Percentiles rank a stretch among this genome's conserved stretches.
These are phyloP conservation scores for Phlegmacium glaucopus DNA, from an alignment of 768 basidiomycete species.

Conservation along the genomic window DNA sequence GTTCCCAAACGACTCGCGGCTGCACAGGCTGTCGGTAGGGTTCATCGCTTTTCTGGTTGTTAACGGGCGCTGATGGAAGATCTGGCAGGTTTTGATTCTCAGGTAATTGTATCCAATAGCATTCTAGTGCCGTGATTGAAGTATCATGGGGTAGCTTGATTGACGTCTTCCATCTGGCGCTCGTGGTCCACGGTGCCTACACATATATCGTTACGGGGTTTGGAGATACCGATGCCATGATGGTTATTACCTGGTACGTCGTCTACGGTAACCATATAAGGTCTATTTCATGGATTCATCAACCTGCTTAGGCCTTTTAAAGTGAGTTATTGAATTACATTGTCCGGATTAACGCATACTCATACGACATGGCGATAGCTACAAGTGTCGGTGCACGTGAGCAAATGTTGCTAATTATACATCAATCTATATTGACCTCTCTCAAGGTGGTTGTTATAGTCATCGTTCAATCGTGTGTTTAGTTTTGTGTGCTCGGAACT, in stretches of 20 bases:
- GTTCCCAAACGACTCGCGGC: conserved; percentile 30
- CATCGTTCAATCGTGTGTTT: conserved; percentile 39
- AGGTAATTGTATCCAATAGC: conserved; percentile 23
- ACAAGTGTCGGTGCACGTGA: conserved; percentile 40
- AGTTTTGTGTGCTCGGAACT: background rate
- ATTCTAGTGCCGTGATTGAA: background rate
- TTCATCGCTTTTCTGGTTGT: background rate
- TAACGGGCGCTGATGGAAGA: background rate
- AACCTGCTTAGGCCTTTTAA: background rate
- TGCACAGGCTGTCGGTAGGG: conserved; percentile 38
- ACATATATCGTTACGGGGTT: conserved; percentile 34
- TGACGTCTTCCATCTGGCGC: conserved; percentile 31
- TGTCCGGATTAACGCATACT: background rate
- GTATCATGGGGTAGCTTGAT: conserved; percentile 22
- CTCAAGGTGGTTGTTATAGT: conserved; percentile 38
- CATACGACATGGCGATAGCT: conserved; percentile 23
- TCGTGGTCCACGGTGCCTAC: conserved; percentile 34
- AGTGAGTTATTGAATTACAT: conserved; percentile 12
- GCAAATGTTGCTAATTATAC: conserved; percentile 4
- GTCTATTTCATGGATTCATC: background rate
- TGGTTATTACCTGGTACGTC: conserved; percentile 28
- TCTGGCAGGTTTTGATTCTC: conserved; percentile 27
- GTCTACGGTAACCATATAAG: background rate
- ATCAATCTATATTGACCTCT: background rate
- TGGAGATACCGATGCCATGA: conserved; percentile 24